A percentile compares a stretch with the other conserved stretches of the same genome.
phyloP scores from a whole-genome alignment of 2,329 filamentous ascomycete genomes.

The Neonectria ditissima region DNA sequence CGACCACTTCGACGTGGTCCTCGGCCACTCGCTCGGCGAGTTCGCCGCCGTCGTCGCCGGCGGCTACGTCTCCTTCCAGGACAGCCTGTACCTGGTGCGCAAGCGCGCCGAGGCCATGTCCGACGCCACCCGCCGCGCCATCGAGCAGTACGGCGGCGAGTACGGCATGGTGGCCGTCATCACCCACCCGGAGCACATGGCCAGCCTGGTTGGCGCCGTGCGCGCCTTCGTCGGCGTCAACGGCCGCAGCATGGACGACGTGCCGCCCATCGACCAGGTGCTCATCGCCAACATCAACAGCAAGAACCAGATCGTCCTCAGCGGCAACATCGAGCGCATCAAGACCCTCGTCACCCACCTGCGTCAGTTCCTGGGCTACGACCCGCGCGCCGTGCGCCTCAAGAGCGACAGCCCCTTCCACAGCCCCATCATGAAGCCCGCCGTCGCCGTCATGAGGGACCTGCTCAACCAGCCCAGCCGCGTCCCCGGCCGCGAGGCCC shows the following conservation, averaged over 20 bases:
- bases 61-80: slow-evolving; percentile 81
- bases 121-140: slow-evolving; percentile 75
- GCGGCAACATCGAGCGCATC: slow-evolving; percentile 86
- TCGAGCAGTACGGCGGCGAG: slow-evolving; percentile 77
- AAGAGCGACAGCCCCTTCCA: slow-evolving; percentile 93
- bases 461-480: slow-evolving; percentile 72
- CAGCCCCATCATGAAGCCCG: slow-evolving; percentile 90
- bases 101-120: slow-evolving; percentile 87
- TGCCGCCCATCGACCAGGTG: slow-evolving; percentile 86
- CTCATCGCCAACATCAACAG: slow-evolving; percentile 94
- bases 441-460: slow-evolving; percentile 77
- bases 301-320: slow-evolving; percentile 95
- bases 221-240: slow-evolving; percentile 81
- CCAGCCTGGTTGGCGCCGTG: slow-evolving; percentile 76
- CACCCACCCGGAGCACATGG: slow-evolving; percentile 83
- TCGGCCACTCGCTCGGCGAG: slow-evolving; percentile 93
- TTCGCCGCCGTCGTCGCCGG: slow-evolving; percentile 91
- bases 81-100: slow-evolving; percentile 82
- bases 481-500: slow-evolving; percentile 62
- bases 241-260: slow-evolving; percentile 71
- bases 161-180: slow-evolving; percentile 96
- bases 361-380: slow-evolving; percentile 89
- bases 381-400: slow-evolving; percentile 86
- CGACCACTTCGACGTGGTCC: slow-evolving; percentile 81
- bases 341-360: slow-evolving; percentile 85